A percentile compares a stretch with the other conserved stretches of the same genome.
Evolutionary conservation across 2,329 filamentous ascomycete species (phyloP).

Genomic region (Cladosporium sphaerospermum): DNA sequence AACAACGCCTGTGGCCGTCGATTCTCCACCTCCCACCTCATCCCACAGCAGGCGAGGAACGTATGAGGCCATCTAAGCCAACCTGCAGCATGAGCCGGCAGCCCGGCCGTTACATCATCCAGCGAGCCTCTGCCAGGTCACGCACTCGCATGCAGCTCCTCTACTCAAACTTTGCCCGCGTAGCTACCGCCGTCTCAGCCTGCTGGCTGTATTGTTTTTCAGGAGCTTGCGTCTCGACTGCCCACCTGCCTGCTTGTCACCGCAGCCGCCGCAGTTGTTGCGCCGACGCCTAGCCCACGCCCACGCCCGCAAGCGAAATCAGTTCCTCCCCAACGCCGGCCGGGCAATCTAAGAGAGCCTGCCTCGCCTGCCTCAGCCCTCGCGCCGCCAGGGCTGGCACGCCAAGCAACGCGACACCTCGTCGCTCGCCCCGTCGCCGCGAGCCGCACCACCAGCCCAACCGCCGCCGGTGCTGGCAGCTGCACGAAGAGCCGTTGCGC

Average conservation of each 20-base stretch:
- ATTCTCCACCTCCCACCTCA: too few relatives aligned
- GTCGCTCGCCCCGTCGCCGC: too few relatives aligned
- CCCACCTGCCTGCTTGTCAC: background rate
- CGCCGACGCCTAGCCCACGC: background rate
- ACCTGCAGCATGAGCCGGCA: background rate
- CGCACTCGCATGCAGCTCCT: background rate
- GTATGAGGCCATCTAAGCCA: too few relatives aligned
- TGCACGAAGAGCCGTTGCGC: too few relatives aligned
- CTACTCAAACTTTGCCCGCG: background rate
- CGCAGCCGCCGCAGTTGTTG: too few relatives aligned
- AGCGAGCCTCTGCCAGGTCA: background rate
- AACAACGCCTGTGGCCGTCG: too few relatives aligned
- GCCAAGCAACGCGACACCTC: background rate
- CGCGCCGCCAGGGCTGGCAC: background rate
- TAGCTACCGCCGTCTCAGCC: background rate
- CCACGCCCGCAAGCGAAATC: conserved; percentile 7
- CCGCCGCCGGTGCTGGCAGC: too few relatives aligned
- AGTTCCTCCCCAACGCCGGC: conserved; percentile 3
- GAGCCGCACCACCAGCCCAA: too few relatives aligned
- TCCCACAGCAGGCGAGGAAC: too few relatives aligned
- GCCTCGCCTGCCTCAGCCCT: background rate
- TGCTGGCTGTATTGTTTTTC: background rate
- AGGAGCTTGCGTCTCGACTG: background rate
- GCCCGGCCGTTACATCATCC: background rate
- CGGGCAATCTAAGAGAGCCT: conserved; percentile 5